phyloP scores from a whole-genome alignment of 306 rosid genomes.

The Pyrus pyrifolia region DNA sequence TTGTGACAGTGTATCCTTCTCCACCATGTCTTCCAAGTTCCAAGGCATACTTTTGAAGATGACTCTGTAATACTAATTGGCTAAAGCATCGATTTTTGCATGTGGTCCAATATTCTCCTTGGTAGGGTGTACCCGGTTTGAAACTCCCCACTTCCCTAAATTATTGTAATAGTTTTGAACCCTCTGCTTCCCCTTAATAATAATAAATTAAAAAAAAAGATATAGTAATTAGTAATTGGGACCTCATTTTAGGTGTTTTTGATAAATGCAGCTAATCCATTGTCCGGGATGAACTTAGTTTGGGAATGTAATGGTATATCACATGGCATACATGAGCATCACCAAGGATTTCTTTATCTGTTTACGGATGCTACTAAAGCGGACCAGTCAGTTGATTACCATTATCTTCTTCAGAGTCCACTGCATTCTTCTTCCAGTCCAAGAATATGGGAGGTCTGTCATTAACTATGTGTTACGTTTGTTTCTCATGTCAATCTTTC shows the following conservation, averaged over 20 bases:
- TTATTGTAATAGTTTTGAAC: no score
- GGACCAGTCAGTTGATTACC: conserved; percentile 52
- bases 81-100: neutral
- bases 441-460: conserved; percentile 84
- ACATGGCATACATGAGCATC: conserved; percentile 85
- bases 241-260: conserved; percentile 75
- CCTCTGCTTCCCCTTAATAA: no score
- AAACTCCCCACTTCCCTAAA: no score
- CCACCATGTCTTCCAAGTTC: conserved; percentile 72
- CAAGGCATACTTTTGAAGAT: conserved; percentile 47
- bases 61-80: neutral
- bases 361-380: conserved; percentile 79
- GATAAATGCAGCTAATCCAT: conserved; percentile 88
- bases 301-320: conserved; percentile 80
- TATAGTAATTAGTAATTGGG: conserved; percentile 26
- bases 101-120: no score
- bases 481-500: neutral
- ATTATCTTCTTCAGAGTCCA: conserved; percentile 69
- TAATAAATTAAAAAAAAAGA: neutral
- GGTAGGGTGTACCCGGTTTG: no score
- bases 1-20: conserved; percentile 65
- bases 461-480: neutral
- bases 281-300: conserved; percentile 62
- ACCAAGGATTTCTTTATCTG: conserved; percentile 63
- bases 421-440: conserved; percentile 41